A percentile compares a stretch with the other conserved stretches of the same genome.
phyloP scores from a whole-genome alignment of 2,329 filamentous ascomycete genomes.

The Seiridium cupressi region DNA sequence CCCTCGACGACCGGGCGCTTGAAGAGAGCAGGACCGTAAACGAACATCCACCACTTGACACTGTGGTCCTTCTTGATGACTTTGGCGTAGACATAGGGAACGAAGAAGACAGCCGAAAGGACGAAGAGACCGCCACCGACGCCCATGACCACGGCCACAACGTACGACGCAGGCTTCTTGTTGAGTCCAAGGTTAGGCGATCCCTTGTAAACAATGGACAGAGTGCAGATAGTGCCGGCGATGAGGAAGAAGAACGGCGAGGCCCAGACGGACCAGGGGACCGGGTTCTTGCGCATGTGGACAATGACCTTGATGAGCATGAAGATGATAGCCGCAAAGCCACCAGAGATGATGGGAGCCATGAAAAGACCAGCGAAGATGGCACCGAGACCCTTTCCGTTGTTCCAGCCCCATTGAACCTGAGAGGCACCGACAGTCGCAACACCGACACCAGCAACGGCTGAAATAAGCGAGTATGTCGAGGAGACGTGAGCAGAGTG shows the following conservation, averaged over 20 bases:
- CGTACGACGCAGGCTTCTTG: slow-evolving; percentile 67
- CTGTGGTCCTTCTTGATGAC: slow-evolving; percentile 68
- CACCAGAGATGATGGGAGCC: slow-evolving; percentile 65
- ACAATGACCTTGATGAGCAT: slow-evolving; percentile 70
- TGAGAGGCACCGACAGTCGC: slow-evolving; percentile 60
- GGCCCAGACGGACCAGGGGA: slow-evolving; percentile 70
- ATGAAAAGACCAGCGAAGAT: slow-evolving; percentile 72
- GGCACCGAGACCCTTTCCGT: slow-evolving; percentile 66
- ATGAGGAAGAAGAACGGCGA: slow-evolving; percentile 78
- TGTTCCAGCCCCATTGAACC: slow-evolving; percentile 70
- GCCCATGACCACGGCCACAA: slow-evolving; percentile 65
- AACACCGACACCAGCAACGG: slow-evolving; percentile 68
- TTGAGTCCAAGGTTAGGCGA: slow-evolving; percentile 65
- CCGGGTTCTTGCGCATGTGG: slow-evolving; percentile 68
- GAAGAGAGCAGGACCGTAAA: slow-evolving; percentile 64
- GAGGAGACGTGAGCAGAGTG: slow-evolving; percentile 73
- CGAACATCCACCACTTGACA: slow-evolving; percentile 61
- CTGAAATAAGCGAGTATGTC: slow-evolving; percentile 69
- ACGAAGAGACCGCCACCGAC: slow-evolving; percentile 58
- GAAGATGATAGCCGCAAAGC: slow-evolving; percentile 68
- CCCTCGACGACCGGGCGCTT: slow-evolving; percentile 54
- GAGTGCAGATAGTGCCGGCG: slow-evolving; percentile 69
- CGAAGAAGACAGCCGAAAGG: slow-evolving; percentile 67
- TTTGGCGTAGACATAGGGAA: slow-evolving; percentile 65
- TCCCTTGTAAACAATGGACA: slow-evolving; percentile 80